Percentiles rank a stretch among this genome's conserved stretches.
phyloP scores from a whole-genome alignment of 768 basidiomycete genomes.

The Plicaturopsis crispa region DNA sequence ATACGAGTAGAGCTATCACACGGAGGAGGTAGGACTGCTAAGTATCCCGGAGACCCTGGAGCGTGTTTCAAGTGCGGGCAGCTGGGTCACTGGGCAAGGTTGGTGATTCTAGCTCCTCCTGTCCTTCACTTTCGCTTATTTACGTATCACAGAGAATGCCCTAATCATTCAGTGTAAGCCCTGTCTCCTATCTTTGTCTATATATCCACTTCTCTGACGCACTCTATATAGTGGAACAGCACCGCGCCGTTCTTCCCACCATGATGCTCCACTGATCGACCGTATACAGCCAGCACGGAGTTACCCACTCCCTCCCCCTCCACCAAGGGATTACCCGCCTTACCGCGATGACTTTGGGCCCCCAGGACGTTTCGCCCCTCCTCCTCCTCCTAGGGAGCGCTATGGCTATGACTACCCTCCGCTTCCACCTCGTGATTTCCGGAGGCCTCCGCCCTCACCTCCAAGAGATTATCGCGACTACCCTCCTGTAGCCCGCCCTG shows the following conservation, averaged over 20 bases:
- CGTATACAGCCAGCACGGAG: conserved; percentile 48
- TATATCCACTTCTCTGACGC: conserved; percentile 7
- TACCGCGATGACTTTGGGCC: conserved; percentile 50
- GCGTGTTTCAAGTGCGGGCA: conserved; percentile 86
- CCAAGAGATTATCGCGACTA: conserved; percentile 67
- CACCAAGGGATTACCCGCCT: conserved; percentile 30
- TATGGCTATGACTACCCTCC: conserved; percentile 48
- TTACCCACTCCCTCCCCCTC: conserved; percentile 32
- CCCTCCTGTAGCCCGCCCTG: conserved; percentile 35
- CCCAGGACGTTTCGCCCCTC: conserved; percentile 33
- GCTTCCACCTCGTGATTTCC: conserved; percentile 46
- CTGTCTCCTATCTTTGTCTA: neutral
- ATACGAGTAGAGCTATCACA: conserved; percentile 84
- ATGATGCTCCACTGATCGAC: conserved; percentile 50
- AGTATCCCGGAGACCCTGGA: conserved; percentile 78
- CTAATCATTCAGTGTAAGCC: conserved; percentile 35
- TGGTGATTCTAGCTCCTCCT: conserved; percentile 1
- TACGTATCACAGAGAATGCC: conserved; percentile 87
- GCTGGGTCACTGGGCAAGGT: conserved; percentile 88
- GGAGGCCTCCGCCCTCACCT: conserved; percentile 52
- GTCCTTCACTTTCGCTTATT: conserved; percentile 2
- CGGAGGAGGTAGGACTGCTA: conserved; percentile 75
- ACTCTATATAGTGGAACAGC: conserved; percentile 26
- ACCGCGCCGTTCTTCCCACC: conserved; percentile 26
- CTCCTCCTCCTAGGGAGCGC: conserved; percentile 43